phyloP scores from a whole-genome alignment of 192 early-diverging fungal species.

The Globomyces pollinis-pini region DNA sequence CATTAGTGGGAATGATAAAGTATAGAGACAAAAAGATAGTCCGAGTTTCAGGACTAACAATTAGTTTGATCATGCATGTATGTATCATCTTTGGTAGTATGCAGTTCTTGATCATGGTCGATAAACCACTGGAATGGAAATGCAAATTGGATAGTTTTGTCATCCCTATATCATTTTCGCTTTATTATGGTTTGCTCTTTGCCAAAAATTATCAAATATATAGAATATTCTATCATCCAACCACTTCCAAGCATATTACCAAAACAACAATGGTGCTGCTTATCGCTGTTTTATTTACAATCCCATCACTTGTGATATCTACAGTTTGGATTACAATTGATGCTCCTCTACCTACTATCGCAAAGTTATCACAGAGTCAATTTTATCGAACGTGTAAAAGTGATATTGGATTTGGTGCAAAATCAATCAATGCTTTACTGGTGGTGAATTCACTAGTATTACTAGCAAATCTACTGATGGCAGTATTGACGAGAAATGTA shows the following conservation, averaged over 20 bases:
- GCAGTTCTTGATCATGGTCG: background rate
- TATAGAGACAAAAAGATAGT: background rate
- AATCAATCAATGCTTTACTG: background rate
- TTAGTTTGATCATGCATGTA: background rate
- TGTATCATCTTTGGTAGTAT: background rate
- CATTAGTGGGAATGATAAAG: background rate
- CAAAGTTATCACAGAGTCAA: background rate
- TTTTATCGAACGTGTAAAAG: background rate
- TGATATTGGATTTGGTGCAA: too few species aligned
- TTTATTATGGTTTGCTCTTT: background rate
- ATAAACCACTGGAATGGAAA: background rate
- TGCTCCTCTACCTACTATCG: background rate
- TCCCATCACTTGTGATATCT: background rate
- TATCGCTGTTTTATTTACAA: background rate
- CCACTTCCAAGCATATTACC: background rate
- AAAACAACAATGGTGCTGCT: background rate
- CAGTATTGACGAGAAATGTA: background rate
- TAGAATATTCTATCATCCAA: background rate
- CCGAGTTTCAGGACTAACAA: background rate
- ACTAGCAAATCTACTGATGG: background rate
- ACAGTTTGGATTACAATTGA: background rate
- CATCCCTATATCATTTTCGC: background rate
- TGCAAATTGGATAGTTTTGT: background rate
- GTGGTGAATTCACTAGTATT: background rate
- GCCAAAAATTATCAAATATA: background rate